phyloP scores from a whole-genome alignment of 1,284 basidiomycete species.

The Neolentinus lepideus region DNA sequence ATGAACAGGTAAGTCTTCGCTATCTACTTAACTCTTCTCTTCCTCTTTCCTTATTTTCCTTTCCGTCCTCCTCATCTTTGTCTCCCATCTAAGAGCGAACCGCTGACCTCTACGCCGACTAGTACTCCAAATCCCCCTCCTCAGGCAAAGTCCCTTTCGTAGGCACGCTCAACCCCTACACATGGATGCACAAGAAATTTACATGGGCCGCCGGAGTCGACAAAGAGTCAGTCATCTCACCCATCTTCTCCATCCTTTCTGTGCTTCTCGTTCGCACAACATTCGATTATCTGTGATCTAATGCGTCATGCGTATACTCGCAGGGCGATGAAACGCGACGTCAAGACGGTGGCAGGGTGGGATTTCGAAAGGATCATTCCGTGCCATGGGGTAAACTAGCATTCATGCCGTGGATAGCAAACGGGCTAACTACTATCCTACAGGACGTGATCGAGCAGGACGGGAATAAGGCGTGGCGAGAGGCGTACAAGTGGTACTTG shows the following conservation, averaged over 20 bases:
- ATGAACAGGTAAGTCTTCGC: slow-evolving; percentile 64
- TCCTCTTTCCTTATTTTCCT: too few relatives aligned
- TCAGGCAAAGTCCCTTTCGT: slow-evolving; percentile 37
- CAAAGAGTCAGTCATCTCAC: slow-evolving; percentile 44
- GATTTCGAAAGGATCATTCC: slow-evolving; percentile 88
- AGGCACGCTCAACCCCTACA: slow-evolving; percentile 45
- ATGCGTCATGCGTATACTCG: too few relatives aligned
- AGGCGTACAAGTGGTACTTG: slow-evolving; percentile 28
- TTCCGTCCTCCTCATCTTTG: too few relatives aligned
- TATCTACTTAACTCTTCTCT: too few relatives aligned
- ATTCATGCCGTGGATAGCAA: too few relatives aligned
- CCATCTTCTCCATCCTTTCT: not conserved
- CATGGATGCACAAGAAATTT: slow-evolving; percentile 51
- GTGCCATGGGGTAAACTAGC: slow-evolving; percentile 74
- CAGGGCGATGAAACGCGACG: slow-evolving; percentile 72
- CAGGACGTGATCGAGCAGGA: slow-evolving; percentile 76
- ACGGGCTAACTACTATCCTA: too few relatives aligned
- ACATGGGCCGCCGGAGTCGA: slow-evolving; percentile 45
- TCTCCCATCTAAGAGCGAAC: not conserved
- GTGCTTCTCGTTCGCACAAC: too few relatives aligned
- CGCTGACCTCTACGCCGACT: not conserved
- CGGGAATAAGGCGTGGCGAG: slow-evolving; percentile 65
- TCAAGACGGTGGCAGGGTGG: slow-evolving; percentile 70
- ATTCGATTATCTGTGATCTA: too few relatives aligned
- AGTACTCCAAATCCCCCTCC: slow-evolving; percentile 48